Evolutionary conservation across 495 filamentous ascomycete species (phyloP), one percentile per base, ranked within the genome.

Genomic region (Symbiotaphrina buchneri): DNA sequence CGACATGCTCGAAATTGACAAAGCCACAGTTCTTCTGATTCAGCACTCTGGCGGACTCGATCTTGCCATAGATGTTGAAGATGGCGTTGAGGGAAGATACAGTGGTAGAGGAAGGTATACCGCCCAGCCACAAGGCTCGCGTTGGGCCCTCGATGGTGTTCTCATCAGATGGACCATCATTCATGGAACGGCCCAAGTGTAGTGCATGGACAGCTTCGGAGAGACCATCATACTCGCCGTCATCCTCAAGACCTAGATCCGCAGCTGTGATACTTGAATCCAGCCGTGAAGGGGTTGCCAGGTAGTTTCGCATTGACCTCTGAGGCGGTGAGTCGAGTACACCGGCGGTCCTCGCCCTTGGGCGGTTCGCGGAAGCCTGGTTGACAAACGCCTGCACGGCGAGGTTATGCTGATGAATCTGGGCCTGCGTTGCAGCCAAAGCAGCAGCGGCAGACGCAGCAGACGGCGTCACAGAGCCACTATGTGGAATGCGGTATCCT

Each of bases 1-100:
- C 79, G 16, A 83, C 48, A 39, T 65, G 68, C 53, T 94, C 80
- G 41, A 92, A 97, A 50, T 97, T 97, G 46, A 97, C 83, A 42
- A 97, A 97, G 4, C 87, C 87, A 48, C 87, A 97, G 46, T 91
- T 95, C 66, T 97, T 97, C 58, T 97, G 87, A 8, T 87, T 93
- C 39, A 97, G 59, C 10, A 97, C 90, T 36, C 87, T 64, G 21
- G 80, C 83, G 10, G 85, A 93, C 40, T 84, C 69, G 42, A 97
- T 91, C 15, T 76, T 71, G 10, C 87, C 87, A 40, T 87, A 90
- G 27, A 71, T 56, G 44, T 76, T 74, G 51, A 97, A 97, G 51
- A 94, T 91, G 34, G 83, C 79, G 30, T 78, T 81, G 27, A 97
- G 50, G 2, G 87, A 93, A 10, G 81, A 85, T 17, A 82, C 77